Evolutionary conservation across 805 yeast species (phyloP).

Genomic region (Pichia insulana): DNA sequence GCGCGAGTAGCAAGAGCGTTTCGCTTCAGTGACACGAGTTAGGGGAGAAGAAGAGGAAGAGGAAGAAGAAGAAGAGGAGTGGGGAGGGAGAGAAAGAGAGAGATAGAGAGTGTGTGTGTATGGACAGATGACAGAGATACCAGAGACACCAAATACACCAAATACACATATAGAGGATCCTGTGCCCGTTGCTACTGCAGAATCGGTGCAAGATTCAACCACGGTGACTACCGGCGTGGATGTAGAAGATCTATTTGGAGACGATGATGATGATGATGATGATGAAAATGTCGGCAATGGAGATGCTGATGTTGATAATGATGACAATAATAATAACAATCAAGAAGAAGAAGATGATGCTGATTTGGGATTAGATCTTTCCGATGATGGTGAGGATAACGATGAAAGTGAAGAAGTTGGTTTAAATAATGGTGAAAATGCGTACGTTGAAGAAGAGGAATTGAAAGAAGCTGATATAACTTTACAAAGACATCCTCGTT

Average conservation of each 20-base stretch:
- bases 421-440: slow-evolving; percentile 28
- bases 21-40: not conserved
- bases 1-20: too few species aligned
- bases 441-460: slow-evolving; percentile 27
- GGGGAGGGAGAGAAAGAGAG: not conserved
- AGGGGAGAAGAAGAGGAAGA: not conserved
- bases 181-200: too few species aligned
- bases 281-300: not conserved
- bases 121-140: too few species aligned
- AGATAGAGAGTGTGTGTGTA: too few species aligned
- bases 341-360: slow-evolving; percentile 3
- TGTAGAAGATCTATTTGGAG: slow-evolving; percentile 7
- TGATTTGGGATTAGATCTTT: slow-evolving; percentile 12
- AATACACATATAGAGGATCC: too few species aligned
- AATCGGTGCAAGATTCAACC: not conserved
- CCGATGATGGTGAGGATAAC: slow-evolving; percentile 17
- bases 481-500: slow-evolving; percentile 44
- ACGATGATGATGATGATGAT: not conserved
- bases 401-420: slow-evolving; percentile 18
- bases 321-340: not conserved
- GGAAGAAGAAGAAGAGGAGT: not conserved
- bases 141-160: too few species aligned
- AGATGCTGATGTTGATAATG: not conserved
- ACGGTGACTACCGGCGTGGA: not conserved
- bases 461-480: slow-evolving; percentile 30